phyloP scores from a whole-genome alignment of 306 rosid species.

The Pyrus bretschneideri region DNA sequence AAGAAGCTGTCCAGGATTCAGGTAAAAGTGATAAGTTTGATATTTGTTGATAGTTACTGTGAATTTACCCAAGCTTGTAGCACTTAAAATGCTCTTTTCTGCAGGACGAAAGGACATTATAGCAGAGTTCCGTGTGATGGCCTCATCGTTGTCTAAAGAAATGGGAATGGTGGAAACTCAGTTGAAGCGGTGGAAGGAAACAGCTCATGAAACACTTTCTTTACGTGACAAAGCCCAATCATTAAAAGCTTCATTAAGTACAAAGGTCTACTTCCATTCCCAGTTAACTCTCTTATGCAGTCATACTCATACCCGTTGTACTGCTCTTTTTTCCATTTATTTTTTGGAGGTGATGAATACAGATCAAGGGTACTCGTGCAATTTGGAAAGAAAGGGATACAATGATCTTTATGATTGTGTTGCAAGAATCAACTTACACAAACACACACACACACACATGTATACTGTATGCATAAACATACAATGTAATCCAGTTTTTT shows the following conservation, averaged over 20 bases:
- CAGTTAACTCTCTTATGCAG: neutral
- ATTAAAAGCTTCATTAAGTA: slow-evolving; percentile 41
- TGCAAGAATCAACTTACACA: neutral
- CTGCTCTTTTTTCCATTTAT: neutral
- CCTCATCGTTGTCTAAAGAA: slow-evolving; percentile 86
- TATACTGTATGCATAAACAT: neutral
- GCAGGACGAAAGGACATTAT: slow-evolving; percentile 90
- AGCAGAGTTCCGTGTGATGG: slow-evolving; percentile 88
- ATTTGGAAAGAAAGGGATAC: neutral
- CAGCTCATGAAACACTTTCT: slow-evolving; percentile 71
- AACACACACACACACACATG: neutral
- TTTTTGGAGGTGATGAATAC: neutral
- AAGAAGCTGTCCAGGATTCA: slow-evolving; percentile 81
- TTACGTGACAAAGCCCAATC: slow-evolving; percentile 65
- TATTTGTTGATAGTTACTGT: slow-evolving; percentile 4
- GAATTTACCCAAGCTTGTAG: slow-evolving; percentile 21
- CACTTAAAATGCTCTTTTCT: slow-evolving; percentile 28
- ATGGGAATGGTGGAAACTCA: slow-evolving; percentile 96
- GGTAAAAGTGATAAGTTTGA: slow-evolving; percentile 33
- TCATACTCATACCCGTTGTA: neutral
- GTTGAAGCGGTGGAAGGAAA: slow-evolving; percentile 81
- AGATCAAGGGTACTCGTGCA: neutral
- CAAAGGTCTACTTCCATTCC: slow-evolving; percentile 46
- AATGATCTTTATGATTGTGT: neutral
- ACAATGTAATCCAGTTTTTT: neutral